Evolutionary conservation across 495 filamentous ascomycete genomes (phyloP), one percentile per base, ranked within the genome.

Genomic region (Lindgomyces ingoldianus): DNA sequence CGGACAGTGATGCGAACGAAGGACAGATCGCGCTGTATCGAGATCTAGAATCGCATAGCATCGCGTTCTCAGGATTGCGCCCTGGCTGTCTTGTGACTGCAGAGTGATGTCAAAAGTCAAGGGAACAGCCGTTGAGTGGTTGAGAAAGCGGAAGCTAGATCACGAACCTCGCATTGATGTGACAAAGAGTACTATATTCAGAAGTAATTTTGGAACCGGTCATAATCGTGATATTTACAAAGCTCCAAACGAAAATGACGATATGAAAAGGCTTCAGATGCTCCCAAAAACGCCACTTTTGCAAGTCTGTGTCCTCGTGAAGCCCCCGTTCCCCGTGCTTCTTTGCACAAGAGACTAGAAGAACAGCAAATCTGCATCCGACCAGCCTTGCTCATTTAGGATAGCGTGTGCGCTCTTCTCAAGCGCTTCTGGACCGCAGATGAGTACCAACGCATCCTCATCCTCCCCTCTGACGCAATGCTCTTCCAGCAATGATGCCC

Each of bases 361-460:
- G 76, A 96, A 93, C 63, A 95, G 73, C 49, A 98, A 73, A 77
- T 96, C 85, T n/a, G 84, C 80, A 69, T 92, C 88, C 41, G 71
- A 74, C 91, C 92, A 96, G 1, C 91, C 91, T 76, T 88, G 78
- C 16, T 76, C 81, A 58, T 82, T 80, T 62, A 96, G 81, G 33
- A 84, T 81, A 47, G 74, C 72, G 68, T 81, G 81, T 12, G 86
- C 85, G 63, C 78, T 84, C 74, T 86, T 87, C 77, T 96, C 91
- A 78, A 98, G 79, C 11, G 85, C 76, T 65, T 83, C 85, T 0
- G 93, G 93, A 10, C 93, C 93, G 78, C 93, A 97, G 45, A 96
- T 81, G 61, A 98, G 72, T 41, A 89, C 88, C 80, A 98, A 76
- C 4, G 81, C 79, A 27, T 86, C 61, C 9, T 45, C 45, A 10